Base-by-base conservation (phyloP, 2,329 filamentous ascomycete species). In the Talaromyces albobiverticillius region DNA sequence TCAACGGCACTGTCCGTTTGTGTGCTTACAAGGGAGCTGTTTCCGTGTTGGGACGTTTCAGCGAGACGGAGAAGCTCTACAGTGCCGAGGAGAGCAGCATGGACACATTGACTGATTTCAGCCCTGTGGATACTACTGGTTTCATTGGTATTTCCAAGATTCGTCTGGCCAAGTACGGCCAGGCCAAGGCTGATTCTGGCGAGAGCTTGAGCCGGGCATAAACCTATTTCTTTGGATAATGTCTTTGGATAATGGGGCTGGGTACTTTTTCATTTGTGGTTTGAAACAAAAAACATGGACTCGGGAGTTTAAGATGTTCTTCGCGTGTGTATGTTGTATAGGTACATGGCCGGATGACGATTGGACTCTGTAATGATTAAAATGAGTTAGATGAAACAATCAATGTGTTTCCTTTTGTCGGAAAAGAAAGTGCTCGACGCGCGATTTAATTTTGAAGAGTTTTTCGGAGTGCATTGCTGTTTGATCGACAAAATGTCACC, bases 81-180 rank as follows among this genome's bases (percentile, higher is more conserved):
- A 79, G 81, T 63, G 82, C 80, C 72, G 78, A 78, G 63, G 85
- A 87, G 76, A 80, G 79, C 58, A 81, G 76, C 61, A 88, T 89
- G 85, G 87, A 90, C 67, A 83, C 84, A 61, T 80, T 89, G 60
- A 84, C 81, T 61, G 82, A 84, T 71, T 89, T 89, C 67, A 77
- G 77, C 61, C 85, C 86, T 16, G 75, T 76, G 57, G 85, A 87
- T 64, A 86, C 85, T 40, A 85, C 82, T 38, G 84, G 83, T 29
- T 87, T 87, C 74, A 84, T 72, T 64, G 69, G 66, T 57, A 68
- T 75, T 57, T 67, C 52, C 26, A 55, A 51, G 62, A 57, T 65
- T 54, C 47, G 59, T 52, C 48, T 49, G 2, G 48, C 41, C 13
- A 76, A 76, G 65, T 77, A 74, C 61, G 73, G 73, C 36, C 66